Base-by-base conservation (phyloP, 2,329 filamentous ascomycete genomes). In the Fusarium lyarnte region DNA sequence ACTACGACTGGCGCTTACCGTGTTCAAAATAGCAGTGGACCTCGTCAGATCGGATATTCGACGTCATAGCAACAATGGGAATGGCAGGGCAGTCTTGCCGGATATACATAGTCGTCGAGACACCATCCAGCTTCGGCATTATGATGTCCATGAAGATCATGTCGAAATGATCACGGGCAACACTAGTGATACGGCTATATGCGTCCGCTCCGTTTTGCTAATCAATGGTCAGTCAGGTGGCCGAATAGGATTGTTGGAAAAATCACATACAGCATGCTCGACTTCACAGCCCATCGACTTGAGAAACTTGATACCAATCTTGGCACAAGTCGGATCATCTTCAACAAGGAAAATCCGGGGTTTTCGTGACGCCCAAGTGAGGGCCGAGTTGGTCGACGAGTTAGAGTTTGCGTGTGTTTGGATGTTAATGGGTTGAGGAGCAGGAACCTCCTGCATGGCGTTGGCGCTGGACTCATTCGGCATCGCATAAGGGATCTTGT, bases 11-110 rank as follows among this genome's bases (percentile, higher is more conserved):
- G 27, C 38, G 82, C 92, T 85, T 88, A 96, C 95, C 96, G 84
- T 97, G 95, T 77, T 95, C 92, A 84, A 98, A 98, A 80, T 99
- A 99, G 84, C 97, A 95, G 59, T 95, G 93, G 69, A 98, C 97
- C 80, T 99, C 96, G 78, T 98, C 95, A 68, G 94, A 95, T 73
- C 96, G 90, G 73, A 99, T 98, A 79, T 98, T 99, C 7, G 95
- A 98, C 6, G 96, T 99, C 96, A 99, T 98, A 51, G 96, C 96
- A 65, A 99, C 94, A 77, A 99, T 97, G 1, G 96, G 96, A 25
- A 93, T 91, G 10, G 91, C 89, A 41, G 90, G 89, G 72, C 94
- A 91, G 70, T 95, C 94, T 78, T 97, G 93, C 58, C 95, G 91
- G 73, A 99, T 98, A 70, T 97, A 90, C 78, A 96, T 93, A 63